Evolutionary conservation across 2,329 filamentous ascomycete genomes (phyloP).

Genomic region (Aspergillus fischeri): DNA sequence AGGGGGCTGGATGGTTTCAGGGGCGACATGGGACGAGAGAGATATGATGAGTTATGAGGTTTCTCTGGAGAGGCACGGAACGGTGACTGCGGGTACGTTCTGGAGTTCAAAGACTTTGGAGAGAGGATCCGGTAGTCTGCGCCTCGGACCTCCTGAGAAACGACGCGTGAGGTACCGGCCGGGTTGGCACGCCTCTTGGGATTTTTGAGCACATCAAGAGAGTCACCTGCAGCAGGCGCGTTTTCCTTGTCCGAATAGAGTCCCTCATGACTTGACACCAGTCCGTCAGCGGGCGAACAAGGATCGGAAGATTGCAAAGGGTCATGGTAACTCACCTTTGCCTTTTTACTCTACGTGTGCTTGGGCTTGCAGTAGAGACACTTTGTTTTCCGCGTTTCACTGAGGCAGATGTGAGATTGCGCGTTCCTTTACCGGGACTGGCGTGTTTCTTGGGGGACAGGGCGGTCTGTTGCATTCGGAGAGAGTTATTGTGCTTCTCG

Average conservation of each 20-base stretch:
- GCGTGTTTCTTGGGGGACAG: conserved; percentile 29
- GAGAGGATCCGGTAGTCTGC: conserved; percentile 65
- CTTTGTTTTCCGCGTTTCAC: conserved; percentile 25
- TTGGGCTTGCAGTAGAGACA: conserved; percentile 24
- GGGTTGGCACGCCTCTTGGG: conserved; percentile 63
- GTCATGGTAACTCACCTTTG: conserved; percentile 24
- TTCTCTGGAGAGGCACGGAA: conserved; percentile 43
- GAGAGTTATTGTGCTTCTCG: conserved; percentile 43
- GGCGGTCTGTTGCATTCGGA: conserved; percentile 22
- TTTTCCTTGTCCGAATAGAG: conserved; percentile 74
- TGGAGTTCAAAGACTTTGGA: conserved; percentile 76
- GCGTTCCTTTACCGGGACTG: conserved; percentile 26
- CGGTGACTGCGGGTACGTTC: conserved; percentile 58
- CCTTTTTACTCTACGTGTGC: conserved; percentile 26
- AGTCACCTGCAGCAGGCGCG: conserved; percentile 35
- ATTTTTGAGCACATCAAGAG: conserved; percentile 54
- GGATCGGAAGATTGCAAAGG: background rate
- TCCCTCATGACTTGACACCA: conserved; percentile 55
- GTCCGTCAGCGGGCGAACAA: conserved; percentile 13
- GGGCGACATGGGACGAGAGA: conserved; percentile 59
- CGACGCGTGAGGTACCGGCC: conserved; percentile 36
- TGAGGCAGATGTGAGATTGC: conserved; percentile 27
- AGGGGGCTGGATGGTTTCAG: conserved; percentile 51
- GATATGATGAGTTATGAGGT: conserved; percentile 50
- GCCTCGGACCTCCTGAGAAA: conserved; percentile 41